Evolutionary conservation across 2,329 filamentous ascomycete species (phyloP), one percentile per base, ranked within the genome.

Genomic region (Allantophomopsis lycopodina): DNA sequence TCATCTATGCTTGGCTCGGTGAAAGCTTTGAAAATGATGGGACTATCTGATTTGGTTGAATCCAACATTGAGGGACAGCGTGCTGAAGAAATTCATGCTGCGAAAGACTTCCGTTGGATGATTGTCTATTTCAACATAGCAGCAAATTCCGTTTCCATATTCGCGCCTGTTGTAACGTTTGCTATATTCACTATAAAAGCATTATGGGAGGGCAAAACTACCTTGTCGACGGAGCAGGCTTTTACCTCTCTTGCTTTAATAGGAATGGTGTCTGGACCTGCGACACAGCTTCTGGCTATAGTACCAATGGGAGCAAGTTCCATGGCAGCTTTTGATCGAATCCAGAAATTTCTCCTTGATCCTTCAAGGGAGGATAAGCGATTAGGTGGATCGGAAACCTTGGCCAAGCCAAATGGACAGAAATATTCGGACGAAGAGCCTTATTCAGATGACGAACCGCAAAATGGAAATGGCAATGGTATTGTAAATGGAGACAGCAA

Each of bases 41-140:
- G 23, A 3, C 23, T 28, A 28, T 28, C 23, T 3, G 23, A 28
- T 8, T 8, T 28, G 23, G 23, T 28, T 5, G 23, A 28, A 28
- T 28, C 11, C 11, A 8, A 8, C 7, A 28, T 28, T 28, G 23
- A 28, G 8, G 11, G 10, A 12, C 23, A 28, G 23, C 23, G 23
- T 28, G 4, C 7, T 28, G 23, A 28, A 28, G 23, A 28, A 28
- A 28, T 28, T 10, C 4, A 28, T 28, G 23, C 23, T 3, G 23
- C 23, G 8, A 28, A 28, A 28, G 23, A 28, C 23, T 28, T 6
- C 11, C 23, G 23, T 6, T 28, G 23, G 23, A 52, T 64, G 18
- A 56, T 49, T 44, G 49, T 62, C 0, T 47, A 49, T 10, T 61
- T 63, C 41, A 60, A 60, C 39, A 35, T 42, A 15, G 13, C 28